Conservation (phyloP, 2,329 filamentous ascomycete genomes). For the Epichloe scottii region DNA sequence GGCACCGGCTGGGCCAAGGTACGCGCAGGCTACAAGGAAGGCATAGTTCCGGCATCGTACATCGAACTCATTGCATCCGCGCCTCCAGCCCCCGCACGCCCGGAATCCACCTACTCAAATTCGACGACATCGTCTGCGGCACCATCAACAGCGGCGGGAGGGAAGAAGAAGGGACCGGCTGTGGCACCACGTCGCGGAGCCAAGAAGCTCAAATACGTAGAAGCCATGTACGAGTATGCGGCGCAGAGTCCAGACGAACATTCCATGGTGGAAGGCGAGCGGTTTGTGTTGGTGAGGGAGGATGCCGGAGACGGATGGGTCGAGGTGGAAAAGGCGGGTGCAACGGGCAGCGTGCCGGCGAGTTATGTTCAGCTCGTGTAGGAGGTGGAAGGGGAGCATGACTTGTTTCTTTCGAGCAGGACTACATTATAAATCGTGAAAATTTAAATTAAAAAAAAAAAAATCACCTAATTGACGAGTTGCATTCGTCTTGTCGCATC, state of each 20-base stretch:
- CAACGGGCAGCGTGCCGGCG: slow-evolving; percentile 79
- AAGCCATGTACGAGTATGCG: slow-evolving; percentile 84
- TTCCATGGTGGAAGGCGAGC: slow-evolving; percentile 81
- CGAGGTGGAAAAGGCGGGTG: slow-evolving; percentile 85
- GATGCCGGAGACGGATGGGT: slow-evolving; percentile 93
- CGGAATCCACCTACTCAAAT: slow-evolving; percentile 65
- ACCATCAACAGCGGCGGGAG: slow-evolving; percentile 18
- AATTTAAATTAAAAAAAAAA: background rate
- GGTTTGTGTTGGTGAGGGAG: slow-evolving; percentile 77
- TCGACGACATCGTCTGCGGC: slow-evolving; percentile 34
- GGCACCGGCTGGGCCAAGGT: slow-evolving; percentile 88
- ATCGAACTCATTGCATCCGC: slow-evolving; percentile 50
- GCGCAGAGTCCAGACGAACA: slow-evolving; percentile 79
- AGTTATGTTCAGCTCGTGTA: slow-evolving; percentile 77
- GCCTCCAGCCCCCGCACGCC: slow-evolving; percentile 40
- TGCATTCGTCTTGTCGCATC: too few relatives aligned
- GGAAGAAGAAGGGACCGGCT: slow-evolving; percentile 79
- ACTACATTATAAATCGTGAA: background rate
- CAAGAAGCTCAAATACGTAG: slow-evolving; percentile 88
- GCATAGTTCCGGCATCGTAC: slow-evolving; percentile 79
- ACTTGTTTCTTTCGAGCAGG: background rate
- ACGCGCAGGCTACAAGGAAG: slow-evolving; percentile 60
- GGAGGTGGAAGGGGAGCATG: slow-evolving; percentile 8
- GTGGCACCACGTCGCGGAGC: slow-evolving; percentile 84
- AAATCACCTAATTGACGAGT: background rate